Conservation (phyloP, 2,329 filamentous ascomycete genomes). For the Pseudogymnoascus sp. region DNA sequence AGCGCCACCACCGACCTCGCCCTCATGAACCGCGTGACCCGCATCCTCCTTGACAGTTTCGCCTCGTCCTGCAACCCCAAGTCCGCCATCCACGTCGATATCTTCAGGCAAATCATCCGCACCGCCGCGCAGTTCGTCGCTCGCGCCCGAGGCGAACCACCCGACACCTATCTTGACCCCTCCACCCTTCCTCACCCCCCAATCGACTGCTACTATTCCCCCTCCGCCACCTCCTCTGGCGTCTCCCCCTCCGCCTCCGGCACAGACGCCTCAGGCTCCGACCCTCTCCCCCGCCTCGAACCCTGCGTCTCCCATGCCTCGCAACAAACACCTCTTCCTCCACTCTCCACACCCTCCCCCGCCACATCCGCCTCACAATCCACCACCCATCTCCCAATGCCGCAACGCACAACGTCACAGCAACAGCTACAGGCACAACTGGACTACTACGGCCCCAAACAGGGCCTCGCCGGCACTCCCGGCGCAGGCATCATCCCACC, state of each 20-base stretch:
- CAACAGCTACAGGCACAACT: not conserved
- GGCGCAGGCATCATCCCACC: not conserved
- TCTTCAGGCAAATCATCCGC: not conserved
- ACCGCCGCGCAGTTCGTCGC: not conserved
- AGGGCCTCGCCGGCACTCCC: not conserved
- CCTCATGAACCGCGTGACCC: slow-evolving; percentile 69
- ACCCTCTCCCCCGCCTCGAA: not conserved
- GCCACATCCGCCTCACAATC: not conserved
- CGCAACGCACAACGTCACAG: not conserved
- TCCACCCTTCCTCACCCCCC: not conserved
- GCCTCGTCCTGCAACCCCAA: not conserved
- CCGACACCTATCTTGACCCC: slow-evolving; percentile 22
- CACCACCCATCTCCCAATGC: not conserved
- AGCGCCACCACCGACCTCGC: slow-evolving; percentile 76
- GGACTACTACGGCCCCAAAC: not conserved
- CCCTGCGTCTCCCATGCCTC: not conserved
- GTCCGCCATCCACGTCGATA: not conserved
- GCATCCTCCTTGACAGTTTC: not conserved
- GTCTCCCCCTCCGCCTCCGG: not conserved
- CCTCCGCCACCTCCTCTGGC: not conserved
- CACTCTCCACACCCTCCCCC: not conserved
- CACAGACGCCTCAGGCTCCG: not conserved
- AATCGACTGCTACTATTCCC: not conserved
- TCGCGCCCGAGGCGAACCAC: not conserved
- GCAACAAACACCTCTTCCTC: not conserved